phyloP scores from a whole-genome alignment of 306 rosid genomes.

The Acacia crassicarpa region DNA sequence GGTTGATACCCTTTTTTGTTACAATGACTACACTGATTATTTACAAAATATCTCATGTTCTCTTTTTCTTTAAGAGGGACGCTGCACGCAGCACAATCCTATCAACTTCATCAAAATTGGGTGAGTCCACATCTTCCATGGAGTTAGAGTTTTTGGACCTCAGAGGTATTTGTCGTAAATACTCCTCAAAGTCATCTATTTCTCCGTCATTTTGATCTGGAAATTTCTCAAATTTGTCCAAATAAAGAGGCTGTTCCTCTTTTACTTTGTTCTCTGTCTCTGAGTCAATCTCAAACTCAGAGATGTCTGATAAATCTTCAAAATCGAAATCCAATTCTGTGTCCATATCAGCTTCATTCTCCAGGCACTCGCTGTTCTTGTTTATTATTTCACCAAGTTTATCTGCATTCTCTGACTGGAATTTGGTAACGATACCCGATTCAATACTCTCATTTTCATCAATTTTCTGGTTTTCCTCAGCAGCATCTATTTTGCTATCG shows the following conservation, averaged over 20 bases:
- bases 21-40: background rate
- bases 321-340: slow-evolving; percentile 53
- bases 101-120: slow-evolving; percentile 82
- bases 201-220: slow-evolving; percentile 46
- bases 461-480: slow-evolving; percentile 45
- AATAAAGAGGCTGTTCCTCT: slow-evolving; percentile 63
- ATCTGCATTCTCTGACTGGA: slow-evolving; percentile 38
- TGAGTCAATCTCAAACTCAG: slow-evolving; percentile 58
- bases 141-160: slow-evolving; percentile 44
- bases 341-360: slow-evolving; percentile 50
- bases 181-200: slow-evolving; percentile 68
- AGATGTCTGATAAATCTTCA: slow-evolving; percentile 73
- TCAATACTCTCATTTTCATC: slow-evolving; percentile 37
- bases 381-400: slow-evolving; percentile 39
- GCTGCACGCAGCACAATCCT: slow-evolving; percentile 69
- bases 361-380: slow-evolving; percentile 32
- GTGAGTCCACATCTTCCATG: slow-evolving; percentile 34
- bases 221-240: slow-evolving; percentile 76
- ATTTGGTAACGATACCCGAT: slow-evolving; percentile 38
- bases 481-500: slow-evolving; percentile 39
- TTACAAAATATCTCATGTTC: slow-evolving; percentile 38
- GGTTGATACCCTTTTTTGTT: background rate
- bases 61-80: slow-evolving; percentile 65
- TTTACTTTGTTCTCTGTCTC: slow-evolving; percentile 45
- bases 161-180: slow-evolving; percentile 61